A percentile compares a stretch with the other conserved stretches of the same genome.
Evolutionary conservation across 139 green algal species (phyloP).

Genomic region (Coccomyxa sp.): DNA sequence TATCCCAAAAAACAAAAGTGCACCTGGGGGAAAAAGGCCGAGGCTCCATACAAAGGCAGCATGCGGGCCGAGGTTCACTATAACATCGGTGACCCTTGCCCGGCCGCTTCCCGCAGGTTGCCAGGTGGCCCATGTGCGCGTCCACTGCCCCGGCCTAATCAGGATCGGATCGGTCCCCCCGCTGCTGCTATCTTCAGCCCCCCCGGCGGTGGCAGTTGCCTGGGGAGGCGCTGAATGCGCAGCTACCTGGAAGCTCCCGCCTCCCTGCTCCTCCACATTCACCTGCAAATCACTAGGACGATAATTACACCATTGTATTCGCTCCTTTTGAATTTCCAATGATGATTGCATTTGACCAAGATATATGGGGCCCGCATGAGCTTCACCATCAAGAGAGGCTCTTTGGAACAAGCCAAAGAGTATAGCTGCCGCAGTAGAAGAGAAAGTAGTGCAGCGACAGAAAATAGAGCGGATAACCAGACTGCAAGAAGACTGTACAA

Average conservation of each 20-base stretch:
- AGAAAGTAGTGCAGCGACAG: too few relatives aligned
- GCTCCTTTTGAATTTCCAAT: too few relatives aligned
- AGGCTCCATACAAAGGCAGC: not conserved
- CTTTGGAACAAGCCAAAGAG: too few relatives aligned
- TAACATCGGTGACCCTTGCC: not conserved
- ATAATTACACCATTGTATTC: too few relatives aligned
- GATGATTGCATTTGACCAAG: too few relatives aligned
- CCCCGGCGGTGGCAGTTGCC: not conserved
- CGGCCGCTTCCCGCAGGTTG: not conserved
- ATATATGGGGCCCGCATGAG: too few relatives aligned
- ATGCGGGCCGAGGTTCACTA: not conserved
- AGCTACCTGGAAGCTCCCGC: not conserved
- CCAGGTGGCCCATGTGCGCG: not conserved
- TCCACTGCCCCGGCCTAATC: not conserved
- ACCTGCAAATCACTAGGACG: too few relatives aligned
- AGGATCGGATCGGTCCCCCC: not conserved
- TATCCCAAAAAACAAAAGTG: not conserved
- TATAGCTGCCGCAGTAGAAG: too few relatives aligned
- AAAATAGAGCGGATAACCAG: too few relatives aligned
- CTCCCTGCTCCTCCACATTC: not conserved
- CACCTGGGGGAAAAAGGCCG: not conserved
- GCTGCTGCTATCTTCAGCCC: not conserved
- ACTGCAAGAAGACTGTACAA: too few relatives aligned
- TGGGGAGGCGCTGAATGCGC: not conserved
- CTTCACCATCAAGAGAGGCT: too few relatives aligned